Evolutionary conservation across 1,139 yeast genomes (phyloP), one percentile per base, ranked within the genome.

Genomic region (Blastobotrys elegans): DNA sequence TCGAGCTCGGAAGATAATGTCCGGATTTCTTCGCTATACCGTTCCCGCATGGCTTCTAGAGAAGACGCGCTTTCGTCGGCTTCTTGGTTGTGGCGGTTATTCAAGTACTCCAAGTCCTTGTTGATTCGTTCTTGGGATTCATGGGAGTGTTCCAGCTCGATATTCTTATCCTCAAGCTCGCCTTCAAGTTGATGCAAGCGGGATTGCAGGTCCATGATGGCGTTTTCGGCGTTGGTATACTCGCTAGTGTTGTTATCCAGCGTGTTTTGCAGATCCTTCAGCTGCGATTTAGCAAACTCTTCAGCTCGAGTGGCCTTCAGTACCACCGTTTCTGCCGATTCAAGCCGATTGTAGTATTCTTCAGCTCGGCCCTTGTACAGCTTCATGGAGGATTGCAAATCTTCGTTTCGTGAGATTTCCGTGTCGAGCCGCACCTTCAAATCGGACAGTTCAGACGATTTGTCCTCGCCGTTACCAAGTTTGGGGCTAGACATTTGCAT

Each of bases 241-340:
- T 85, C 92, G 44, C 75, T 79, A 52, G 77, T 76, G 11, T 81
- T 73, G 41, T 77, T 71, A 13, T 70, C 69, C 49, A 83, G 68
- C 22, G 80, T 75, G 39, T 71, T 76, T 51, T 73, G 74, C 2
- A 77, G 69, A 29, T 82, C 88, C 20, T 68, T 66, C 50, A 82
- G 69, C 56, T 87, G 89, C 34, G 70, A 69, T 43, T 67, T 69
- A 7, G 84, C 75, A 46, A 72, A 66, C 44, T 75, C 75, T 60
- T 84, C 90, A 16, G 83, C 80, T 54, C 86, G 72, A 38, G 71
- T 63, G 2, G 88, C 79, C 44, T 80, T 75, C 41, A 75, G 71
- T 1, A 85, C 79, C 1, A 88, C 84, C 43, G 82, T 74, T 59
- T 90, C 96, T 0, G 95, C 92, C 50, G 79, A 75, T 58, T 88